Percentiles rank a stretch among this genome's conserved stretches.
Evolutionary conservation across 2,329 filamentous ascomycete species (phyloP).

Genomic region (Aureobasidium sp.): DNA sequence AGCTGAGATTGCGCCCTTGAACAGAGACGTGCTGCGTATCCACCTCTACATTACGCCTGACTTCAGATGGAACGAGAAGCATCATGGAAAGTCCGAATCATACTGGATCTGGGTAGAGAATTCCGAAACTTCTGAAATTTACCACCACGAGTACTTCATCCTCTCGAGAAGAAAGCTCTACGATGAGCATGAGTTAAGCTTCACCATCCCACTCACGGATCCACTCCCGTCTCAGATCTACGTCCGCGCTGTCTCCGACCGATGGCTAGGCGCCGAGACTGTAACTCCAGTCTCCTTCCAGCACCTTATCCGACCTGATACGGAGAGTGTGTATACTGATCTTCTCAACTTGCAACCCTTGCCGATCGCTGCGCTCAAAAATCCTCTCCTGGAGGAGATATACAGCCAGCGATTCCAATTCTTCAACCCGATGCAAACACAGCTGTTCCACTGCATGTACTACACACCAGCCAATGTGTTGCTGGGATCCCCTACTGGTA

Average conservation of each 20-base stretch:
- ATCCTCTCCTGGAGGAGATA: constrained; percentile 75
- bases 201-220: constrained; percentile 90
- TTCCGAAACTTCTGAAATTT: constrained; percentile 93
- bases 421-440: constrained; percentile 99
- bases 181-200: constrained; percentile 95
- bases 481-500: constrained; percentile 89
- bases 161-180: constrained; percentile 80
- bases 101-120: constrained; percentile 99
- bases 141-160: constrained; percentile 96
- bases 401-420: constrained; percentile 85
- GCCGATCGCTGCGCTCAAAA: constrained; percentile 77
- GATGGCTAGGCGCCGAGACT: constrained; percentile 94
- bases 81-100: constrained; percentile 89
- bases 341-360: constrained; percentile 85
- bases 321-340: constrained; percentile 94
- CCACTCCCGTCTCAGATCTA: constrained; percentile 94
- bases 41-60: constrained; percentile 78
- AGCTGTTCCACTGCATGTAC: constrained; percentile 95
- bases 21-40: constrained; percentile 89
- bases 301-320: constrained; percentile 93
- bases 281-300: constrained; percentile 95
- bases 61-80: constrained; percentile 87
- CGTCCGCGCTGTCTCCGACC: constrained; percentile 84
- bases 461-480: constrained; percentile 87
- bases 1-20: constrained; percentile 88